phyloP scores from a whole-genome alignment of 2,329 filamentous ascomycete genomes.

The Sporothrix globosa region DNA sequence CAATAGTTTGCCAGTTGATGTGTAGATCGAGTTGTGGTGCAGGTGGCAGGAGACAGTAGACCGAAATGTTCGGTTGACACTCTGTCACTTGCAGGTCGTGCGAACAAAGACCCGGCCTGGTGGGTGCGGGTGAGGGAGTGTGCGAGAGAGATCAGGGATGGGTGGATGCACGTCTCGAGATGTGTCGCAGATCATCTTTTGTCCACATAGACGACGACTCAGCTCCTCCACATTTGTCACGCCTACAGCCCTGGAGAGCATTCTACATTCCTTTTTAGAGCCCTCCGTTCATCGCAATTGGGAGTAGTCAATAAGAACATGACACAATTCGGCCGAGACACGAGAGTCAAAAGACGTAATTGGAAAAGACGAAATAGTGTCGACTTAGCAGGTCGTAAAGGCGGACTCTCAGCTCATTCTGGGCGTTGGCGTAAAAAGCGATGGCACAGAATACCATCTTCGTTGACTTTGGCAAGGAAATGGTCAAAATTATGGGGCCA shows the following conservation, averaged over 20 bases:
- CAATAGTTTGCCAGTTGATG: constrained; percentile 3
- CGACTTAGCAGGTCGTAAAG: not conserved
- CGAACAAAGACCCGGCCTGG: not conserved
- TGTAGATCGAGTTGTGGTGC: not conserved
- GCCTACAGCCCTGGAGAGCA: not conserved
- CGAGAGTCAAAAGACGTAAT: not conserved
- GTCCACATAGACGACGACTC: constrained; percentile 5
- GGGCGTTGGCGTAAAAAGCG: not conserved
- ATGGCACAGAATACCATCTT: not conserved
- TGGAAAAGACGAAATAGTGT: not conserved
- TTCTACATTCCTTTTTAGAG: not conserved
- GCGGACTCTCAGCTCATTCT: not conserved
- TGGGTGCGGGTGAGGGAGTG: constrained; percentile 7
- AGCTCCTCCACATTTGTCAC: not conserved
- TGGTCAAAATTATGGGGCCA: not conserved
- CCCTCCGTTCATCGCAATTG: not conserved
- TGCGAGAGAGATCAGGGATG: constrained; percentile 10
- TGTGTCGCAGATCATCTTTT: constrained; percentile 31
- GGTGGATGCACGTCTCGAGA: constrained; percentile 31
- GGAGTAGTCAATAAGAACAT: not conserved
- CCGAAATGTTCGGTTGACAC: constrained; percentile 17
- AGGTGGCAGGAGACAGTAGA: not conserved
- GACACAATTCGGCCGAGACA: too few relatives aligned
- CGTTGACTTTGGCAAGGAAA: too few relatives aligned
- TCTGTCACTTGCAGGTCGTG: not conserved